A percentile compares a stretch with the other conserved stretches of the same genome.
Conservation (phyloP, 306 rosid genomes). For the Lathyrus aphaca region DNA sequence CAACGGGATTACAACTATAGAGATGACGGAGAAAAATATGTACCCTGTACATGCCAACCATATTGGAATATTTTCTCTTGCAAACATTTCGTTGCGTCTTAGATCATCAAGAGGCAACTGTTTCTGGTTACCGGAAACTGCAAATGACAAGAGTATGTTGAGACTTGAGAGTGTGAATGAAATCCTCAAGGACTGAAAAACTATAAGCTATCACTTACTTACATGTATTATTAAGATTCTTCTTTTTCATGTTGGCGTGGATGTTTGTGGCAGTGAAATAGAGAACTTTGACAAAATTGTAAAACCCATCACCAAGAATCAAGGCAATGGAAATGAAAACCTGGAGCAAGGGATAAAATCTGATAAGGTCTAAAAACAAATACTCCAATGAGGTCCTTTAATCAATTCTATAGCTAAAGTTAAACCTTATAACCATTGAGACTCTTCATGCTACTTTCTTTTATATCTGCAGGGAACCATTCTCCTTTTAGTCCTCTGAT, state of each 20-base stretch:
- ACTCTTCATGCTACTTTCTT: slow-evolving; percentile 93
- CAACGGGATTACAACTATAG: slow-evolving; percentile 75
- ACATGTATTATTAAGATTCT: slow-evolving; percentile 57
- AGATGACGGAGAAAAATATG: slow-evolving; percentile 63
- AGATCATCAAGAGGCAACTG: slow-evolving; percentile 60
- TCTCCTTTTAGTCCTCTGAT: slow-evolving; percentile 83
- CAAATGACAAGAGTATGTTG: slow-evolving; percentile 2
- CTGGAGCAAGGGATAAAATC: slow-evolving; percentile 49
- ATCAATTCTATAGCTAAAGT: slow-evolving; percentile 14
- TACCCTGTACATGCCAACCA: slow-evolving; percentile 83
- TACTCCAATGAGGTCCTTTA: slow-evolving; percentile 3
- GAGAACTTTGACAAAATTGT: slow-evolving; percentile 85
- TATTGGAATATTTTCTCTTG: slow-evolving; percentile 79
- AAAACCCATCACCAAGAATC: slow-evolving; percentile 95
- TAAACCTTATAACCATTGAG: slow-evolving; percentile 91
- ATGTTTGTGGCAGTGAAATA: slow-evolving; percentile 65
- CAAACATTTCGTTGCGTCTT: slow-evolving; percentile 74
- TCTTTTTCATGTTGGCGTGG: slow-evolving; percentile 51
- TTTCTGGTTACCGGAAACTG: slow-evolving; percentile 56
- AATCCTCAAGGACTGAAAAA: slow-evolving; percentile 1
- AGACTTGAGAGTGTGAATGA: neutral
- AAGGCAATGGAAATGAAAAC: slow-evolving; percentile 88
- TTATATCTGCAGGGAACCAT: slow-evolving; percentile 77
- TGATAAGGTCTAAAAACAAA: slow-evolving; percentile 22
- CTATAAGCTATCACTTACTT: slow-evolving; percentile 27